phyloP scores from a whole-genome alignment of 148 eudicot genomes.

The Salicornia ramosissima region DNA sequence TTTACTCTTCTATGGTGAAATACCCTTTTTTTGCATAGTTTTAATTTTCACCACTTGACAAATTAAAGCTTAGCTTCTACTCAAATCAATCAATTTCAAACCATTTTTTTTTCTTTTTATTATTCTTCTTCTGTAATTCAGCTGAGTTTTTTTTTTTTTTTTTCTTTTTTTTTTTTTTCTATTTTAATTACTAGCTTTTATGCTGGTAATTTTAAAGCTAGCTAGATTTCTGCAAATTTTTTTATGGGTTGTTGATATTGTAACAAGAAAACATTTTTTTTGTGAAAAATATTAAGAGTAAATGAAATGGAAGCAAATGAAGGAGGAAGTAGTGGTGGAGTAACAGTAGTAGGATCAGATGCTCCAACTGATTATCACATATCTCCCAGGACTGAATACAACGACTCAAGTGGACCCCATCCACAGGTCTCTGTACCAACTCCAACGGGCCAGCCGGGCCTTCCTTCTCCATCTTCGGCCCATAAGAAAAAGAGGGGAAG shows the following conservation, averaged over 20 bases:
- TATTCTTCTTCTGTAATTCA: neutral
- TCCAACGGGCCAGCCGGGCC: slow-evolving; percentile 27
- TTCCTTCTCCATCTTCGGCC: slow-evolving; percentile 18
- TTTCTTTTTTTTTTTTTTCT: neutral
- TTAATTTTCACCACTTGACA: slow-evolving; percentile 13
- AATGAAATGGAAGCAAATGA: slow-evolving; percentile 51
- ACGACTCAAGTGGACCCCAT: slow-evolving; percentile 3
- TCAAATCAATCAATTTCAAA: slow-evolving; percentile 28
- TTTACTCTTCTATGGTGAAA: slow-evolving; percentile 26
- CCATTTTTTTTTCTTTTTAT: neutral
- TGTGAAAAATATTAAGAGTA: neutral
- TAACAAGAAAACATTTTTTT: neutral
- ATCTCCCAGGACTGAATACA: slow-evolving; percentile 50
- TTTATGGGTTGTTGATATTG: slow-evolving; percentile 15
- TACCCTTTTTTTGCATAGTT: slow-evolving; percentile 17
- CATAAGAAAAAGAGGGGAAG: slow-evolving; percentile 86
- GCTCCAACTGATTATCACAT: slow-evolving; percentile 82
- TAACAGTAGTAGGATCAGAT: slow-evolving; percentile 88
- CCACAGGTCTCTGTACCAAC: slow-evolving; percentile 39
- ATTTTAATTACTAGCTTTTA: neutral
- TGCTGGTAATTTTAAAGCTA: neutral
- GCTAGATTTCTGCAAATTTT: slow-evolving; percentile 3
- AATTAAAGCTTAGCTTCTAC: slow-evolving; percentile 41
- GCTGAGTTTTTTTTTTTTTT: slow-evolving; percentile 9
- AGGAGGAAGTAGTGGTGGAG: slow-evolving; percentile 49